phyloP scores from a whole-genome alignment of 2,329 filamentous ascomycete species.

The Penicillium sp. region DNA sequence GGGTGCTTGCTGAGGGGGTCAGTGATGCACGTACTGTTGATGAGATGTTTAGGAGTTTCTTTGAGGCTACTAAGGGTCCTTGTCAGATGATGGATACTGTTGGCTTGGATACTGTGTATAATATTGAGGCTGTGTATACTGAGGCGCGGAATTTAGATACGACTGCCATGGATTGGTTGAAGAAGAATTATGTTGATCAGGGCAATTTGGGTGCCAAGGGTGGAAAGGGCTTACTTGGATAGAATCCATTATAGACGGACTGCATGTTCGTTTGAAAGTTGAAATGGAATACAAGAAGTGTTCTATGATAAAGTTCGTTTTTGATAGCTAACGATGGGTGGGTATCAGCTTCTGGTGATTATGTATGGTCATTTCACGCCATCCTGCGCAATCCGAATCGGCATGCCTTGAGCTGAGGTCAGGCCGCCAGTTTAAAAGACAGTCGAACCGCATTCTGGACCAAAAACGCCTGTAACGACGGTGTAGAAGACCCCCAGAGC shows the following conservation, averaged over 20 bases:
- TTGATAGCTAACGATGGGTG: neutral
- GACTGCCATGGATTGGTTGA: slow-evolving; percentile 19
- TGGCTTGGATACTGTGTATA: slow-evolving; percentile 24
- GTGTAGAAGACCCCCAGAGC: neutral
- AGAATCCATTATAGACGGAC: neutral
- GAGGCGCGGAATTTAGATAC: slow-evolving; percentile 9
- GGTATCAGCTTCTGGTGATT: neutral
- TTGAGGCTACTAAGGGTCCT: slow-evolving; percentile 19
- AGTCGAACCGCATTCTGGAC: neutral
- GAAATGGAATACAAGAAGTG: neutral
- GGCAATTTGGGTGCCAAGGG: slow-evolving; percentile 19
- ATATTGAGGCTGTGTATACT: slow-evolving; percentile 19
- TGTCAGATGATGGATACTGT: slow-evolving; percentile 25
- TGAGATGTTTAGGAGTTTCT: slow-evolving; percentile 23
- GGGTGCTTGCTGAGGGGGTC: slow-evolving; percentile 18
- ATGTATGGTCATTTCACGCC: neutral
- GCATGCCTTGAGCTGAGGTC: neutral
- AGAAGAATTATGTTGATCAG: slow-evolving; percentile 19
- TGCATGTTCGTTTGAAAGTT: neutral
- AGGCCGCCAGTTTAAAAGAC: no score
- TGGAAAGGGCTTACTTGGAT: slow-evolving; percentile 18
- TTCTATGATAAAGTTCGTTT: neutral
- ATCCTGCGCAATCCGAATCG: neutral
- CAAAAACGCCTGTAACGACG: neutral
- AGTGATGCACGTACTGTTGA: slow-evolving; percentile 20